Base-by-base conservation (phyloP, 169 alveolate genomes). In the Plasmodium cynomolgi region DNA sequence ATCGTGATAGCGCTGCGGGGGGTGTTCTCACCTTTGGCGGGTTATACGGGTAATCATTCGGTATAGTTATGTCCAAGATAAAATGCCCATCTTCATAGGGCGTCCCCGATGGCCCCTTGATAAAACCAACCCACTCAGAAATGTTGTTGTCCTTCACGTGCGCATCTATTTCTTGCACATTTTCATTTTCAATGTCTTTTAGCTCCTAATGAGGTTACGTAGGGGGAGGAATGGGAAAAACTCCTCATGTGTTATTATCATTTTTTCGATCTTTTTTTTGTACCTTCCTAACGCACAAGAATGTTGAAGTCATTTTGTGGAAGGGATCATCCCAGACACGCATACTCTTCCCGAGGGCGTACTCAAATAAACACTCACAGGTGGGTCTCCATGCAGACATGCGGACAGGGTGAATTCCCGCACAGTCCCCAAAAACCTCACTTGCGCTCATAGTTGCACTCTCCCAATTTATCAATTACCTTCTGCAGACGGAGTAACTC, bases 21-120 rank as follows among this genome's bases (percentile, higher is more conserved):
- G 39, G 8, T 31, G 23, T 62, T 23, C 95, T 33, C 74, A 96
- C 97, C 95, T 85, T 94, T 31, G 97, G 98, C 0, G 98, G 98
- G 73, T 93, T 96, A 80, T 98, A 99, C 26, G 99, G 99, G 93
- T 98, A 99, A 80, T 98, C 99, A 58, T 94, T 91, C 26, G 99
- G 99, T 31, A 99, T 97, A 68, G 86, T 84, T 56, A 99, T 98
- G 93, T 97, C 99, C 39, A 99, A 93, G 62, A 90, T 88, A 96
- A 98, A 99, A 92, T 95, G 95, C 7, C 99, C 99, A 26, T 98
- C 99, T 47, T 96, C 98, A 93, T 98, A 99, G 58, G 99, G 99
- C 8, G 99, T 98, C 85, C 98, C 99, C 82, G 96, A 93, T 17
- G 99, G 99, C 1, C 99, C 99, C 81, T 96, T 93, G 68, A 98